These are phyloP conservation scores for Zarea fungicola DNA, from an alignment of 2,329 filamentous ascomycete species.

Conservation along the genomic window DNA sequence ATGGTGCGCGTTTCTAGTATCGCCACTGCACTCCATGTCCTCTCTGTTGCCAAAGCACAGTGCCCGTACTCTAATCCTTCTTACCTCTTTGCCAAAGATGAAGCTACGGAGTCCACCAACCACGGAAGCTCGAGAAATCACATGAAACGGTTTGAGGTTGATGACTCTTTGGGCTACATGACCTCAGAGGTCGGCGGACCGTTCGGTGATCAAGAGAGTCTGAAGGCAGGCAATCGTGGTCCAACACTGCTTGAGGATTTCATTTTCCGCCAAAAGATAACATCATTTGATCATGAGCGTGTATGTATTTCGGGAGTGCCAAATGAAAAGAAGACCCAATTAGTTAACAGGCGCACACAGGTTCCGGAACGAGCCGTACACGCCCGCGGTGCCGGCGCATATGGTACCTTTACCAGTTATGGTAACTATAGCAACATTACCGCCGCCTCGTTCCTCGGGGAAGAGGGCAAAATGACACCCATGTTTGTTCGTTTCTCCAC, in stretches of 20 bases:
- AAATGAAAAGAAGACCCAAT: neutral
- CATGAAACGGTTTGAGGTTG: conserved; percentile 35
- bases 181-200: conserved; percentile 66
- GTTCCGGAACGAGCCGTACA: conserved; percentile 63
- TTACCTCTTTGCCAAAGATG: conserved; percentile 21
- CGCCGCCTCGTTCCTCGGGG: conserved; percentile 57
- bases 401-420: conserved; percentile 66
- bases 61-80: conserved; percentile 31
- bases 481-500: conserved; percentile 71
- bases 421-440: conserved; percentile 64
- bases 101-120: neutral
- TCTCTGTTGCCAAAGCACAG: conserved; percentile 23
- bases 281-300: conserved; percentile 65
- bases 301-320: conserved; percentile 33
- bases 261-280: conserved; percentile 67
- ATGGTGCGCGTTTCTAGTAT: conserved; percentile 24
- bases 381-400: conserved; percentile 63
- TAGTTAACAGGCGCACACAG: conserved; percentile 15
- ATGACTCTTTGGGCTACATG: conserved; percentile 51
- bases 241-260: conserved; percentile 68
- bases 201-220: conserved; percentile 60
- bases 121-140: conserved; percentile 26
- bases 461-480: conserved; percentile 51
- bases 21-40: conserved; percentile 22
- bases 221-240: conserved; percentile 62